Base-by-base conservation (phyloP, 2,329 filamentous ascomycete genomes). In the Curvularia sp. region DNA sequence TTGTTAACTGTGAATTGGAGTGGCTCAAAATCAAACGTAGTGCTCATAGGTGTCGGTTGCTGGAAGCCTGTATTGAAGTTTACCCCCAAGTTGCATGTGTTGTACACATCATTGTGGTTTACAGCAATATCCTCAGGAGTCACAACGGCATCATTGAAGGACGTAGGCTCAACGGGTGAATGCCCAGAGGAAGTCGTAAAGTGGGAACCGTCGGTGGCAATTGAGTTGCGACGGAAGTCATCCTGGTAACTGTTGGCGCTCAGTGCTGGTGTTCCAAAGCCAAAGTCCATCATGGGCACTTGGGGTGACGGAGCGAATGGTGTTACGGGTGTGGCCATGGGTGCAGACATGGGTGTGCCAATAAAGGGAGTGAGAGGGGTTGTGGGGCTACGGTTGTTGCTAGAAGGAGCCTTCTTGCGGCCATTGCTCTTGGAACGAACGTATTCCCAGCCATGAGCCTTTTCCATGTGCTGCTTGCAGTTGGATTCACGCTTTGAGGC, bases 391-490 rank as follows among this genome's bases (percentile, higher is more conserved):
- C 67, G 69, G 28, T 66, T 71, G 36, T 65, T 65, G 42, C 57
- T 53, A 15, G 68, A 60, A 21, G 69, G 59, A 28, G 67, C 60
- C 70, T 76, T 77, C 66, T 76, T 77, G 36, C 72, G 69, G 52
- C 91, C 90, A 73, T 96, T 97, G 77, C 90, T 93, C 85, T 97
- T 97, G 59, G 92, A 94, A 64, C 94, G 90, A 54, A 93, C 85
- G 68, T 97, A 97, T n/a, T 84, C 83, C 90, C 92, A 97, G 57
- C 89, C 89, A 72, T 98, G 93, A 0, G 92, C 90, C 79, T 97
- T 97, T 81, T 98, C 94, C 93, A 97, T 97, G 80, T 98, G 93
- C 78, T 97, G 94, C 77, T 97, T 97, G 85, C 92, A 96, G 78
- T 98, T 98, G 63, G 91, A 95, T 80, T 97, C 91, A 58, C 93